Percentiles rank a stretch among this genome's conserved stretches.
phyloP scores from a whole-genome alignment of 805 yeast species.

The Nakazawaea ambrosiae region DNA sequence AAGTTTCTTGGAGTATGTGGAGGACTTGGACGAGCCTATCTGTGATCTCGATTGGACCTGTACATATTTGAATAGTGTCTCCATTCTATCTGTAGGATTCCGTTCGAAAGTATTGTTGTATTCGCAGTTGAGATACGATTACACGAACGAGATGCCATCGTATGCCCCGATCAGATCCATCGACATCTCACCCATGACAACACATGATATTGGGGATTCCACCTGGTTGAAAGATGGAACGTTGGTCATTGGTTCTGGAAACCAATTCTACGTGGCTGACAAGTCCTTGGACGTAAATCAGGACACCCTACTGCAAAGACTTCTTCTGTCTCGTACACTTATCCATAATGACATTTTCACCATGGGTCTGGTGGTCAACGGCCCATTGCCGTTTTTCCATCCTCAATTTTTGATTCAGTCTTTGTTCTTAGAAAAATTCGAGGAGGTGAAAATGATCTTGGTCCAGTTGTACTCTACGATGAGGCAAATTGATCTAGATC shows the following conservation, averaged over 20 bases:
- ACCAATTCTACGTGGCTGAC: constrained; percentile 81
- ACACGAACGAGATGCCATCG: constrained; percentile 72
- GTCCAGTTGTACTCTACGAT: constrained; percentile 44
- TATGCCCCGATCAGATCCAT: constrained; percentile 71
- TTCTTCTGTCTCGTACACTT: constrained; percentile 54
- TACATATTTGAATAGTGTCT: constrained; percentile 47
- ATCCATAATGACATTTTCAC: constrained; percentile 54
- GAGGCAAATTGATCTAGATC: constrained; percentile 44
- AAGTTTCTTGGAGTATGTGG: constrained; percentile 59
- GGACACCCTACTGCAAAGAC: constrained; percentile 43
- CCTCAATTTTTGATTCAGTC: constrained; percentile 82
- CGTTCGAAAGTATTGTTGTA: constrained; percentile 54
- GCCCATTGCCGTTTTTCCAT: constrained; percentile 84
- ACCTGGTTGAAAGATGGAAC: constrained; percentile 78
- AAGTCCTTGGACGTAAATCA: constrained; percentile 46
- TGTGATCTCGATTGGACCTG: constrained; percentile 87
- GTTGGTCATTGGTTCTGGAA: constrained; percentile 81
- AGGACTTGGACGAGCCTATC: constrained; percentile 30
- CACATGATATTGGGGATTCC: constrained; percentile 83
- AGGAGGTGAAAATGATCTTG: constrained; percentile 50
- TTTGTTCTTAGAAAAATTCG: constrained; percentile 52
- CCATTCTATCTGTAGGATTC: constrained; percentile 79
- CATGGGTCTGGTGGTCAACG: constrained; percentile 72
- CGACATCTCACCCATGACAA: constrained; percentile 63
- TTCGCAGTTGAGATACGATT: constrained; percentile 82